These are phyloP conservation scores for Rosa multiflora DNA, from an alignment of 306 rosid genomes.

Conservation along the genomic window DNA sequence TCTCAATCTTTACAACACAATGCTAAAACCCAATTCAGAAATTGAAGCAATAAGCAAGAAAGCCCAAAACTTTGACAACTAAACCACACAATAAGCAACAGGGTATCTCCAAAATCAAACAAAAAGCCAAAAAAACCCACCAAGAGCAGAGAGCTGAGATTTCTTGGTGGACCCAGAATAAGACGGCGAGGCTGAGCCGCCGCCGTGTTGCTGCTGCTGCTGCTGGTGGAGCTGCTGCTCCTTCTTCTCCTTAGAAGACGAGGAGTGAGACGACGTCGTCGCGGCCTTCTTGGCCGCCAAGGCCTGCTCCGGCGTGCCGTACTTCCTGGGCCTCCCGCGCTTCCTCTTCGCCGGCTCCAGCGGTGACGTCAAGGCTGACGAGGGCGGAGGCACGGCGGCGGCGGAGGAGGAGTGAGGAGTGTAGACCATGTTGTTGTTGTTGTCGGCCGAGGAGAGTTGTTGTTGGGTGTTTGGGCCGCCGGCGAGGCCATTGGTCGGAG, in stretches of 20 bases:
- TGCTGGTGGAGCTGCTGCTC: slow-evolving; percentile 11
- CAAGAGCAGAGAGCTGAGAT: slow-evolving; percentile 51
- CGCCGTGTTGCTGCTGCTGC: background rate
- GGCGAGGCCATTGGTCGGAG: slow-evolving; percentile 67
- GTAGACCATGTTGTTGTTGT: slow-evolving; percentile 38
- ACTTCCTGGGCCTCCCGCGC: slow-evolving; percentile 90
- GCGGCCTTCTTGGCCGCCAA: slow-evolving; percentile 86
- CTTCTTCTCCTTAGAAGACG: slow-evolving; percentile 52
- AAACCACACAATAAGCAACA: background rate
- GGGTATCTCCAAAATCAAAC: background rate
- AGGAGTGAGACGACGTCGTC: slow-evolving; percentile 68
- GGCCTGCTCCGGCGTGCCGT: slow-evolving; percentile 83
- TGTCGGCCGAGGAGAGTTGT: background rate
- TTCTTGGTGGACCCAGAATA: slow-evolving; percentile 53
- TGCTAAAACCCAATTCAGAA: background rate
- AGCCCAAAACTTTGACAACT: background rate
- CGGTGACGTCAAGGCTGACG: slow-evolving; percentile 62
- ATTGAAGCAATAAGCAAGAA: background rate
- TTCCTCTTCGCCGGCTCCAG: slow-evolving; percentile 68
- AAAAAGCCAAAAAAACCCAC: slow-evolving; percentile 27
- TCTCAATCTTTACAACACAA: slow-evolving; percentile 2
- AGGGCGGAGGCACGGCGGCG: slow-evolving; percentile 15
- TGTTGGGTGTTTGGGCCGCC: slow-evolving; percentile 13
- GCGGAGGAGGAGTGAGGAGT: slow-evolving; percentile 56
- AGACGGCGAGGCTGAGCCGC: slow-evolving; percentile 44